Evolutionary conservation across 2,329 filamentous ascomycete genomes (phyloP).

Genomic region (Verticillium klebahnii): DNA sequence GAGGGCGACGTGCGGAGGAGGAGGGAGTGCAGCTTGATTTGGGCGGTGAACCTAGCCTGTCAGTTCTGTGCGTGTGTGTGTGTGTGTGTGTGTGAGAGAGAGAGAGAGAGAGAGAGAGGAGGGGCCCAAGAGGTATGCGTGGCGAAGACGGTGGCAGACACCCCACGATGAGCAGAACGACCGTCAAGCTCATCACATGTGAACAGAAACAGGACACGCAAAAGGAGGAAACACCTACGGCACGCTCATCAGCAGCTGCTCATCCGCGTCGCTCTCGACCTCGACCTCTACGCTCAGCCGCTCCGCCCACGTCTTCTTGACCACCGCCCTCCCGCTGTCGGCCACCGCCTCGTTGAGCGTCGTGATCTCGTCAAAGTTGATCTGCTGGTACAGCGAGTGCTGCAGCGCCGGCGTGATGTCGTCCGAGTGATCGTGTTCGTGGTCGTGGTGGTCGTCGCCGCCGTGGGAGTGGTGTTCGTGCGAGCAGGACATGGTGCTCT

Average conservation of each 20-base stretch:
- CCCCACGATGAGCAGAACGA: too few species aligned
- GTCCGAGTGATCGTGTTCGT: conserved; percentile 81
- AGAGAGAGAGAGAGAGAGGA: too few species aligned
- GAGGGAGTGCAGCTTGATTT: conserved; percentile 88
- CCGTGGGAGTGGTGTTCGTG: conserved; percentile 47
- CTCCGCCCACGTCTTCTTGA: conserved; percentile 90
- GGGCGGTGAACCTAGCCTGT: conserved; percentile 72
- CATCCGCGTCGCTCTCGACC: conserved; percentile 80
- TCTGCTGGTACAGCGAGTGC: conserved; percentile 84
- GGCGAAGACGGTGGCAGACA: background rate
- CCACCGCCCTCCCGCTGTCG: conserved; percentile 66
- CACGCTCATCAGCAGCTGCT: conserved; percentile 88
- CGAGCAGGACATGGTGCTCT: conserved; percentile 37
- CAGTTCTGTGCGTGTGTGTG: background rate
- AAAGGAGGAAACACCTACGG: conserved; percentile 56
- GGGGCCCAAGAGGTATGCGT: background rate
- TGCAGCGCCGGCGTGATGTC: conserved; percentile 90
- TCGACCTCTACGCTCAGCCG: conserved; percentile 67
- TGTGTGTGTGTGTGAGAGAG: too few species aligned
- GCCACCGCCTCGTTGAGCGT: conserved; percentile 77
- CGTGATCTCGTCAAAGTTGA: conserved; percentile 79
- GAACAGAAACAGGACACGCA: too few species aligned
- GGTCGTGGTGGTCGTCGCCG: conserved; percentile 46
- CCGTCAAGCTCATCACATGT: too few species aligned
- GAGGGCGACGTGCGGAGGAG: conserved; percentile 75